Evolutionary conservation across 306 rosid species (phyloP).

Genomic region (Lupinus albus): DNA sequence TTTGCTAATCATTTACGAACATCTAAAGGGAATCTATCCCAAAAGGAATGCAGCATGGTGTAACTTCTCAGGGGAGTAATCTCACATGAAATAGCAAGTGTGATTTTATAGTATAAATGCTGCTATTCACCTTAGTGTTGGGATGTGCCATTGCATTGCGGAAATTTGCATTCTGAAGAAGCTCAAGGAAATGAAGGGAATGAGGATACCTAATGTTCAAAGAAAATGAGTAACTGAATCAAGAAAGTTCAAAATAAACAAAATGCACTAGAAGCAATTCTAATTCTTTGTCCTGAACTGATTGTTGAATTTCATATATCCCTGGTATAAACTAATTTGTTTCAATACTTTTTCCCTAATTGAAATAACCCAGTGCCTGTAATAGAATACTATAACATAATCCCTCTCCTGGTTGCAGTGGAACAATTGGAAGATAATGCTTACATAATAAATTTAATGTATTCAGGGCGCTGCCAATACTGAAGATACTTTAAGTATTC

Average conservation of each 20-base stretch:
- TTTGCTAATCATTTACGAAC: background rate
- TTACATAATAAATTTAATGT: slow-evolving; percentile 80
- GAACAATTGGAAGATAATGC: slow-evolving; percentile 40
- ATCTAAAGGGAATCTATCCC: background rate
- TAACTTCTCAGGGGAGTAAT: slow-evolving; percentile 13
- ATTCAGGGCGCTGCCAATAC: slow-evolving; percentile 96
- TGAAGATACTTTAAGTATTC: slow-evolving; percentile 94
- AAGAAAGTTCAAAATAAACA: slow-evolving; percentile 11
- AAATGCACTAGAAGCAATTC: slow-evolving; percentile 19
- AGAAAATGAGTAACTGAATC: slow-evolving; percentile 7
- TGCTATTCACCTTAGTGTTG: slow-evolving; percentile 65
- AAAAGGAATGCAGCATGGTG: slow-evolving; percentile 20
- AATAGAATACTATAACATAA: slow-evolving; percentile 27
- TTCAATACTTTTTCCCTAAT: slow-evolving; percentile 7
- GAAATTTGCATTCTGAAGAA: slow-evolving; percentile 85
- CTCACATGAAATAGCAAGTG: slow-evolving; percentile 8
- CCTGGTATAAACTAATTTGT: background rate
- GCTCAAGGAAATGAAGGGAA: slow-evolving; percentile 90
- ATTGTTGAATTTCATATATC: slow-evolving; percentile 13
- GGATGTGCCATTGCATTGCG: slow-evolving; percentile 99
- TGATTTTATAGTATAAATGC: slow-evolving; percentile 13
- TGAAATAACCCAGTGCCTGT: background rate
- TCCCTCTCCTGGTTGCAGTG: background rate
- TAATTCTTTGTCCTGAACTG: background rate
- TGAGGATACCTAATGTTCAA: slow-evolving; percentile 80